phyloP scores from a whole-genome alignment of 2,329 filamentous ascomycete genomes.

The Aspergillus fijiensis region DNA sequence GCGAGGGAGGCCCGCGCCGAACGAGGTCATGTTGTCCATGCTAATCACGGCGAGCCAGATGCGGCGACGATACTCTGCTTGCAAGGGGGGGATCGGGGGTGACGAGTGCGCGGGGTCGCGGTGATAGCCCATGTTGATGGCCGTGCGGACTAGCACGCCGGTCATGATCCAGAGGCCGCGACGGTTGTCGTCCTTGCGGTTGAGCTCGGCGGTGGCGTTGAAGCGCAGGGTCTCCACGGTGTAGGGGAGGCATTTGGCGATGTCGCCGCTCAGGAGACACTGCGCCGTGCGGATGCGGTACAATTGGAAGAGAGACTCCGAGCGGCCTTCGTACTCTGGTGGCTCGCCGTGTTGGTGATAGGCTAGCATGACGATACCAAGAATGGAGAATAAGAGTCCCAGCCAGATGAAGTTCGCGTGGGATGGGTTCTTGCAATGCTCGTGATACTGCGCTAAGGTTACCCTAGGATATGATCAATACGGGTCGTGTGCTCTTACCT shows the following conservation, averaged over 20 bases:
- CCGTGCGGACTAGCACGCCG: conserved; percentile 9
- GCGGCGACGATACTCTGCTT: conserved; percentile 11
- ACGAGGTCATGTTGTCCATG: conserved; percentile 13
- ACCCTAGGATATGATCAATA: neutral
- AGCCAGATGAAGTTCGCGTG: conserved; percentile 10
- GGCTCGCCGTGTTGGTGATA: conserved; percentile 1
- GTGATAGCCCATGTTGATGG: conserved; percentile 16
- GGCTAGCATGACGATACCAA: conserved; percentile 10
- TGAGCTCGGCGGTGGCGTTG: conserved; percentile 13
- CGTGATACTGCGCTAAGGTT: neutral
- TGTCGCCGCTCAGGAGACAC: conserved; percentile 10
- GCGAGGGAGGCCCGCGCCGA: conserved; percentile 8
- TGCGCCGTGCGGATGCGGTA: conserved; percentile 14
- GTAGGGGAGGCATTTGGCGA: conserved; percentile 13
- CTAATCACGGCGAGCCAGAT: conserved; percentile 8
- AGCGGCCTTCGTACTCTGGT: conserved; percentile 1
- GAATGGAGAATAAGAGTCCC: conserved; percentile 12
- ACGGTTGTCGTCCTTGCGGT: conserved; percentile 11
- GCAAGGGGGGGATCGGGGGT: neutral
- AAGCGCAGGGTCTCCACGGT: conserved; percentile 11
- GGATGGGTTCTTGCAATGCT: conserved; percentile 6
- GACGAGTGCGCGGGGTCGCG: conserved; percentile 9
- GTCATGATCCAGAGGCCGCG: conserved; percentile 15
- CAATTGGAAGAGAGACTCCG: conserved; percentile 7
- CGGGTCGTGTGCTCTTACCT: neutral